These are phyloP conservation scores for Pyrenochaeta sp. DNA, from an alignment of 2,329 filamentous ascomycete species.

Conservation along the genomic window DNA sequence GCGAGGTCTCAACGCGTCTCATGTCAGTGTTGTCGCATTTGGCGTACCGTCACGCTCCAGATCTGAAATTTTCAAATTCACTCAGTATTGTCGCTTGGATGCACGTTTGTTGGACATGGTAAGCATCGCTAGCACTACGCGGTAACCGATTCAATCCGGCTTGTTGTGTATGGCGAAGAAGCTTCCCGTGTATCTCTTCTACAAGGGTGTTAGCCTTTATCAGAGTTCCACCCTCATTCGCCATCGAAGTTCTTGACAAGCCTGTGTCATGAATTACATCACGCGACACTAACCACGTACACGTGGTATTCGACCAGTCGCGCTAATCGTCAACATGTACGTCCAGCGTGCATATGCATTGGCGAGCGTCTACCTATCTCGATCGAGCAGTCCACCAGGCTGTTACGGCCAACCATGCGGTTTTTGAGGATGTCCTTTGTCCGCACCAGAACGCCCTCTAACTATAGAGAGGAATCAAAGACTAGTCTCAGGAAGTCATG, in stretches of 20 bases:
- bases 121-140: constrained; percentile 32
- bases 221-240: constrained; percentile 56
- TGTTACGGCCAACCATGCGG: constrained; percentile 64
- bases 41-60: constrained; percentile 52
- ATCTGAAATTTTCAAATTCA: constrained; percentile 31
- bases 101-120: constrained; percentile 36
- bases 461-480: constrained; percentile 88
- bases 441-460: constrained; percentile 74
- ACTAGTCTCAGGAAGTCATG: constrained; percentile 90
- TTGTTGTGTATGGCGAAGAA: constrained; percentile 40
- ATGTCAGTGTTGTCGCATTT: constrained; percentile 35
- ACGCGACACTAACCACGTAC: constrained; percentile 58
- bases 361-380: constrained; percentile 64
- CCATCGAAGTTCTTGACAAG: constrained; percentile 50
- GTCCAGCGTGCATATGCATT: constrained; percentile 60
- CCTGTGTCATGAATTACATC: constrained; percentile 54
- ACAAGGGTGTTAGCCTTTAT: constrained; percentile 48
- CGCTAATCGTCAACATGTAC: constrained; percentile 70
- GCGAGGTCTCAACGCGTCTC: constrained; percentile 61
- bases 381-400: constrained; percentile 29
- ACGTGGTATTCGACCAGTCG: constrained; percentile 67
- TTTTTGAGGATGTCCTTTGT: constrained; percentile 98
- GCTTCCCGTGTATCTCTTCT: constrained; percentile 61
- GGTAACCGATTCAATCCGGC: constrained; percentile 13
- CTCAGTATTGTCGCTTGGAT: constrained; percentile 9